phyloP scores from a whole-genome alignment of 805 yeast genomes.

The Candida berthetii region DNA sequence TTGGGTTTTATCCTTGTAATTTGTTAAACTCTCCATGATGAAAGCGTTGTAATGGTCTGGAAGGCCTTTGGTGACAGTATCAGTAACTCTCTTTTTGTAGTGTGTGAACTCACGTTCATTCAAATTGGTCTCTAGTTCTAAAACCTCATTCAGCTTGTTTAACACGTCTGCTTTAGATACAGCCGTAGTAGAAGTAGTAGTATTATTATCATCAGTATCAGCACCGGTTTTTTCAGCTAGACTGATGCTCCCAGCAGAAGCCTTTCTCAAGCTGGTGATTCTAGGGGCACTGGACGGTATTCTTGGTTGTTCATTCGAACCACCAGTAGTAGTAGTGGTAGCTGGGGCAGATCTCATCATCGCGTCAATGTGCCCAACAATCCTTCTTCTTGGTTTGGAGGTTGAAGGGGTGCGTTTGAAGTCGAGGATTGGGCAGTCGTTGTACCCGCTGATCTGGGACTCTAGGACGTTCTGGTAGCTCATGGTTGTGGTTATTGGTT shows the following conservation, averaged over 20 bases:
- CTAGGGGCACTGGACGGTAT: background rate
- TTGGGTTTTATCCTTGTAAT: conserved; percentile 14
- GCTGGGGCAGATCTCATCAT: background rate
- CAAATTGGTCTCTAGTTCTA: conserved; percentile 24
- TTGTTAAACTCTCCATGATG: conserved; percentile 18
- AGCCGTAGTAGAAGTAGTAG: background rate
- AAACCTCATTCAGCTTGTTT: conserved; percentile 17
- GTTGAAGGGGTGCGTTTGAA: conserved; percentile 2
- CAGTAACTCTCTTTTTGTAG: conserved; percentile 34
- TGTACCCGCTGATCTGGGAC: conserved; percentile 34
- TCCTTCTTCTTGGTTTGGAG: background rate
- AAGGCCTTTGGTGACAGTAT: conserved; percentile 16
- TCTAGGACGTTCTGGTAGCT: conserved; percentile 33
- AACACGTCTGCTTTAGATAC: conserved; percentile 15
- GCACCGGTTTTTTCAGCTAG: background rate
- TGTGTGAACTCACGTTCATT: conserved; percentile 36
- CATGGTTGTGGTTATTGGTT: conserved; percentile 1
- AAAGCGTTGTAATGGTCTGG: conserved; percentile 21
- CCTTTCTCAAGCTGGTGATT: conserved; percentile 1
- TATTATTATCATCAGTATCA: too few relatives aligned
- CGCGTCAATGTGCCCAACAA: background rate
- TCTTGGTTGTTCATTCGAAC: background rate
- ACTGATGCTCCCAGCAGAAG: conserved; percentile 2
- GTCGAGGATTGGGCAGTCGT: conserved; percentile 32
- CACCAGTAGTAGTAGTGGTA: background rate